phyloP scores from a whole-genome alignment of 148 eudicot species.

The Fallopia convolvulus region DNA sequence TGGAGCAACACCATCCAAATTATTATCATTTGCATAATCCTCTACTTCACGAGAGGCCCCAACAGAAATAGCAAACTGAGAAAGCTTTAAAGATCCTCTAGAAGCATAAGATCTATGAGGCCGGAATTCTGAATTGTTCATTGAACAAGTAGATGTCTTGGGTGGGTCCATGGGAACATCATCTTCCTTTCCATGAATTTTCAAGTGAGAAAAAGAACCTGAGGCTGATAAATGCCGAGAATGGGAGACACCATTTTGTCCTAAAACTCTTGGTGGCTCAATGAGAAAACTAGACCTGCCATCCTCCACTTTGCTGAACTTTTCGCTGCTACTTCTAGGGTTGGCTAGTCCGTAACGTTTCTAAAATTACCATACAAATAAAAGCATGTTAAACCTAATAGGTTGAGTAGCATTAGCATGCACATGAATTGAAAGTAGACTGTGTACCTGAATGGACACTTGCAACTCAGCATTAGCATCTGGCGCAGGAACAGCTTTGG shows the following conservation, averaged over 20 bases:
- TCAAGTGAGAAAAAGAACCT: conserved; percentile 16
- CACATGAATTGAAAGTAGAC: not conserved
- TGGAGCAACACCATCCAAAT: conserved; percentile 27
- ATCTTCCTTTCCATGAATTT: conserved; percentile 17
- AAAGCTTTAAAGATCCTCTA: conserved; percentile 30
- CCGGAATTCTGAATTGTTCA: conserved; percentile 23
- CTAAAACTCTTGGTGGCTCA: conserved; percentile 26
- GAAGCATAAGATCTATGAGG: conserved; percentile 34
- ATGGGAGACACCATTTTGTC: conserved; percentile 18
- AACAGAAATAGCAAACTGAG: conserved; percentile 54
- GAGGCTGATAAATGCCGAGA: conserved; percentile 16
- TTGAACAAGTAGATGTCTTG: conserved; percentile 18
- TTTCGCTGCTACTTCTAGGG: conserved; percentile 45
- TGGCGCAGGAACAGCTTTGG: conserved; percentile 55
- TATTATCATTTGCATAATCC: conserved; percentile 21
- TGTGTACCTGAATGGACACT: conserved; percentile 42
- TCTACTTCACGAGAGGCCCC: conserved; percentile 37
- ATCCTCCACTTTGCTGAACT: conserved; percentile 39
- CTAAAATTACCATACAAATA: conserved; percentile 21
- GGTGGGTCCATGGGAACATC: conserved; percentile 18
- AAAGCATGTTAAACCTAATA: not conserved
- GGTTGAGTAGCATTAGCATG: not conserved
- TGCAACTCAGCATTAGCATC: conserved; percentile 68
- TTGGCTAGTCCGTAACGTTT: conserved; percentile 40
- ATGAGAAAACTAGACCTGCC: conserved; percentile 42